Evolutionary conservation across 768 basidiomycete species (phyloP).

Genomic region (Tricholomella constricta): DNA sequence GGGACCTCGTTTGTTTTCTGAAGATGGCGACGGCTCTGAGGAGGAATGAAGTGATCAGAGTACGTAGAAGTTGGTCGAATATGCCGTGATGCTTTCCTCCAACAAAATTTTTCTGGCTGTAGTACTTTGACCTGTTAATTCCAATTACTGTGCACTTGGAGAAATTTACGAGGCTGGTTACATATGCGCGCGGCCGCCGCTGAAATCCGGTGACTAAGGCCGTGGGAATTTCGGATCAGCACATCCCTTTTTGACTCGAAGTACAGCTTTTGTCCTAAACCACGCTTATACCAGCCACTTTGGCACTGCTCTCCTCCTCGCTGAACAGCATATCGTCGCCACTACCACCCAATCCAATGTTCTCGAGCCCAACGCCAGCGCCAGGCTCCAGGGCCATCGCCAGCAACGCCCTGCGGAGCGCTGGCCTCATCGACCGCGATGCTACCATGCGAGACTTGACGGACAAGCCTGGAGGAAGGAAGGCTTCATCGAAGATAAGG

Average conservation of each 20-base stretch:
- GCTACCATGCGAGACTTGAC: conserved; percentile 71
- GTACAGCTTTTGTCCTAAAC: conserved; percentile 22
- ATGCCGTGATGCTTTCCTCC: background rate
- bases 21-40: conserved; percentile 19
- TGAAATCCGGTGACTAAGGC: conserved; percentile 2
- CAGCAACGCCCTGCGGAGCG: conserved; percentile 61
- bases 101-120: background rate
- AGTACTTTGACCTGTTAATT: no score
- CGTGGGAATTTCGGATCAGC: conserved; percentile 29
- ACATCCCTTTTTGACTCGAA: conserved; percentile 37
- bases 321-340: conserved; percentile 10
- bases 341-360: conserved; percentile 38
- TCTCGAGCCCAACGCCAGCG: conserved; percentile 61
- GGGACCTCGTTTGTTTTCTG: conserved; percentile 35
- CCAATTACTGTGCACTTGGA: no score
- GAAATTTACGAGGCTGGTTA: no score
- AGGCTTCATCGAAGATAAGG: conserved; percentile 62
- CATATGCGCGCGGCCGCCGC: no score
- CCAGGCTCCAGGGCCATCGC: conserved; percentile 62
- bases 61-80: conserved; percentile 3
- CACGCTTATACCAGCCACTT: conserved; percentile 9
- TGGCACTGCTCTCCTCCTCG: background rate
- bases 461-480: conserved; percentile 74
- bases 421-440: conserved; percentile 78
- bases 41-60: conserved; percentile 5